Percentiles rank a stretch among this genome's conserved stretches.
These are phyloP conservation scores for grape (Vitis vinifera) DNA, from an alignment of 164 flowering plant genomes.

Conservation along the genomic window ASM3070453v1 NC_081811.1:20335001-20335500, in stretches of 20 bases:
- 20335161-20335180: not conserved
- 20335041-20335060: conserved; percentile 14
- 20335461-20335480: no score
- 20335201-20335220: not conserved
- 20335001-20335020: not conserved
- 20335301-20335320: not conserved
- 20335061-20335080: conserved; percentile 91
- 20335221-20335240: not conserved
- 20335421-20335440: not conserved
- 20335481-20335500: no score
- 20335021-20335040: conserved; percentile 5
- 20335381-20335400: no score
- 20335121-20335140: conserved; percentile 77
- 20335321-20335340: not conserved
- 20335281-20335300: no score
- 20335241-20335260: no score
- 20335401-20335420: no score
- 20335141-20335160: conserved; percentile 64
- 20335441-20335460: not conserved
- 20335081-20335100: conserved; percentile 81
- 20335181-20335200: no score
- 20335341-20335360: no score
- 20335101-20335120: conserved; percentile 71
- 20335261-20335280: no score
- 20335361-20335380: no score